phyloP scores from a whole-genome alignment of 2,329 filamentous ascomycete genomes.

The Coniochaeta sp. region DNA sequence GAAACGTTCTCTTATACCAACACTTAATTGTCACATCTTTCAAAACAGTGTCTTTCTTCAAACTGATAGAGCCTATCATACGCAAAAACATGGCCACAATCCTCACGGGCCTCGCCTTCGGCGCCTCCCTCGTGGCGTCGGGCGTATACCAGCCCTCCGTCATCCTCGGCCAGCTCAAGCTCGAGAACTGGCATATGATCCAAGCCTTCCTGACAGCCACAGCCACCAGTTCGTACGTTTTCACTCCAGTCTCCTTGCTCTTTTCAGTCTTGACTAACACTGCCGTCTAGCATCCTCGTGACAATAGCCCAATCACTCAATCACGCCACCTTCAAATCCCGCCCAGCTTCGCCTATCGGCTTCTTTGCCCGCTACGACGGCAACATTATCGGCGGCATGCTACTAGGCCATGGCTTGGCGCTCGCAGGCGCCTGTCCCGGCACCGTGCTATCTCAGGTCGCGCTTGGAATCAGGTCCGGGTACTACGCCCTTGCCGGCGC shows the following conservation, averaged over 20 bases:
- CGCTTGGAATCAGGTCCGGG: constrained; percentile 40
- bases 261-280: background rate
- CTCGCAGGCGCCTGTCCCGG: constrained; percentile 57
- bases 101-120: constrained; percentile 46
- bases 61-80: background rate
- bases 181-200: constrained; percentile 56
- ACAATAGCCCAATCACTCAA: constrained; percentile 32
- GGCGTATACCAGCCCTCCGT: constrained; percentile 51
- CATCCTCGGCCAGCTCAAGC: constrained; percentile 50
- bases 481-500: constrained; percentile 44
- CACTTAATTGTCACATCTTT: background rate
- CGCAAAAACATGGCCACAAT: background rate
- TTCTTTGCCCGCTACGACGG: constrained; percentile 50
- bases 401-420: constrained; percentile 56
- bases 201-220: constrained; percentile 54
- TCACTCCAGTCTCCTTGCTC: constrained; percentile 1
- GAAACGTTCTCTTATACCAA: background rate
- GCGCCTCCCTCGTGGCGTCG: constrained; percentile 48
- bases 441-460: constrained; percentile 52
- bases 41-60: background rate
- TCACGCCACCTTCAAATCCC: constrained; percentile 34
- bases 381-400: constrained; percentile 52
- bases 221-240: constrained; percentile 49
- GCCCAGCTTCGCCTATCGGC: constrained; percentile 40
- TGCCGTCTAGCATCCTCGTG: constrained; percentile 30